Percentiles rank a stretch among this genome's conserved stretches.
These are phyloP conservation scores for Penicillium cataractarum DNA, from an alignment of 495 filamentous ascomycete genomes.

Conservation along the genomic window DNA sequence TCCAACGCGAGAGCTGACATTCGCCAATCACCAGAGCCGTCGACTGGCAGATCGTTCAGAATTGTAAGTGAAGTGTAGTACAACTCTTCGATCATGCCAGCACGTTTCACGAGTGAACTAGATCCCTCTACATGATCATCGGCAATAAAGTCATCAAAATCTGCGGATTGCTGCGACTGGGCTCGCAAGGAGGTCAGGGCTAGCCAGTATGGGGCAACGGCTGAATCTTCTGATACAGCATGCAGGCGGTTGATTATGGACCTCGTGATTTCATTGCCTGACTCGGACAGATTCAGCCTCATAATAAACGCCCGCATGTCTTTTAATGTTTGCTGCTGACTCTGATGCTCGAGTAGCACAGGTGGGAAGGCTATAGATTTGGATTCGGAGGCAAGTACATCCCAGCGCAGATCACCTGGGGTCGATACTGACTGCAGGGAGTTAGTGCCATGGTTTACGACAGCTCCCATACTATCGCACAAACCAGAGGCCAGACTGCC, in stretches of 20 bases:
- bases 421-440: constrained; percentile 33
- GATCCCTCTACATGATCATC: constrained; percentile 43
- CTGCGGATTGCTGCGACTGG: constrained; percentile 45
- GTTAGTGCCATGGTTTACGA: constrained; percentile 36
- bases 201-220: constrained; percentile 81
- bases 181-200: constrained; percentile 69
- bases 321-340: constrained; percentile 62
- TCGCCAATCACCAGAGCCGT: constrained; percentile 66
- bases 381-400: constrained; percentile 27
- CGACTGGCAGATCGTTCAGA: constrained; percentile 55
- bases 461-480: constrained; percentile 49
- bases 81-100: constrained; percentile 71
- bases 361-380: constrained; percentile 51
- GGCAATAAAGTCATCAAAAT: constrained; percentile 68
- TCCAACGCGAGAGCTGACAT: constrained; percentile 73
- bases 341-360: constrained; percentile 58
- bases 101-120: constrained; percentile 44
- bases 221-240: constrained; percentile 54
- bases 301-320: constrained; percentile 52
- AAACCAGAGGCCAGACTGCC: constrained; percentile 62
- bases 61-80: constrained; percentile 75
- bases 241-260: constrained; percentile 63
- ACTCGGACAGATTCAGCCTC: constrained; percentile 44
- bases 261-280: constrained; percentile 50
- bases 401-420: constrained; percentile 23